Percentiles rank a stretch among this genome's conserved stretches.
Conservation (phyloP, 2,329 filamentous ascomycete species). For the Penicillium griseofulvum region DNA sequence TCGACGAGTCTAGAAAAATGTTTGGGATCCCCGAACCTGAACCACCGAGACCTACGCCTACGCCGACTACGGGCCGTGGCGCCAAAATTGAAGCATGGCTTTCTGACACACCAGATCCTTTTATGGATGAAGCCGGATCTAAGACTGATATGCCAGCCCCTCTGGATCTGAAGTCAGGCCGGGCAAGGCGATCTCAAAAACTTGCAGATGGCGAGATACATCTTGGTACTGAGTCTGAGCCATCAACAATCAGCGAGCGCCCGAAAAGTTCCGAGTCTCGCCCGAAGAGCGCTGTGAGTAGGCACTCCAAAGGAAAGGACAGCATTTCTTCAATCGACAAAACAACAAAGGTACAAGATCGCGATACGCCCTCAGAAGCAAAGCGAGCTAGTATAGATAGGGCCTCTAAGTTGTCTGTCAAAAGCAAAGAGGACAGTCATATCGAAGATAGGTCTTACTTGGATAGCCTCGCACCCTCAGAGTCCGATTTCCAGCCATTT, state of each 20-base stretch:
- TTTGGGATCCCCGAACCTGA: slow-evolving; percentile 43
- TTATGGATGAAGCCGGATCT: slow-evolving; percentile 43
- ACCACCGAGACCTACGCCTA: slow-evolving; percentile 41
- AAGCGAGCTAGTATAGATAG: slow-evolving; percentile 26
- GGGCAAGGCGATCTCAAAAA: slow-evolving; percentile 30
- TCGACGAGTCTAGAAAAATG: slow-evolving; percentile 46
- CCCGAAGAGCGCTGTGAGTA: slow-evolving; percentile 24
- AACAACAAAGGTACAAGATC: slow-evolving; percentile 8
- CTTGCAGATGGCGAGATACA: slow-evolving; percentile 22
- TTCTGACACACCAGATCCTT: slow-evolving; percentile 55
- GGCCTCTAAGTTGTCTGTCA: slow-evolving; percentile 11
- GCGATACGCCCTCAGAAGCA: neutral
- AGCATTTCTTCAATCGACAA: slow-evolving; percentile 14
- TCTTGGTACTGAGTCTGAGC: slow-evolving; percentile 19
- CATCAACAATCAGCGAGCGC: slow-evolving; percentile 25
- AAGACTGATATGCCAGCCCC: slow-evolving; percentile 42
- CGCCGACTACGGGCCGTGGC: slow-evolving; percentile 39
- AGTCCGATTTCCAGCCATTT: slow-evolving; percentile 28
- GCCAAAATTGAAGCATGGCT: slow-evolving; percentile 64
- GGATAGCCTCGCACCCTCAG: slow-evolving; percentile 28
- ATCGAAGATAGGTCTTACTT: slow-evolving; percentile 16
- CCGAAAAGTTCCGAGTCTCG: slow-evolving; percentile 16
- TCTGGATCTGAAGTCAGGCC: slow-evolving; percentile 41
- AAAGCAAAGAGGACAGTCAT: slow-evolving; percentile 15
- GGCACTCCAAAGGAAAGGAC: slow-evolving; percentile 22